Base-by-base conservation (phyloP, 2,329 filamentous ascomycete species). In the Diaporthe caulivora region DNA sequence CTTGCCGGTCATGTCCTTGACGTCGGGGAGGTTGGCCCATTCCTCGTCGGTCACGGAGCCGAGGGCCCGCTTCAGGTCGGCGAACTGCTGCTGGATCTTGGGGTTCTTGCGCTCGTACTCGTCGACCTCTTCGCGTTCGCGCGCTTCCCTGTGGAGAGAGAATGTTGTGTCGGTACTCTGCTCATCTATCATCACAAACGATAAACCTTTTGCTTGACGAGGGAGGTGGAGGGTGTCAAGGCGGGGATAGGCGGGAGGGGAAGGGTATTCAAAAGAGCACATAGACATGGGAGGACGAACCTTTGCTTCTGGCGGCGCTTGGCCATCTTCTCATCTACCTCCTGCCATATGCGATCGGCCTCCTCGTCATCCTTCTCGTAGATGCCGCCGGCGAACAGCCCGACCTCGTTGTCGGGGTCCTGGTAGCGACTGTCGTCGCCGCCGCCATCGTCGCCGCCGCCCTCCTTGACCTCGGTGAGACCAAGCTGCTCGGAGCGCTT, bases 351-450 rank as follows among this genome's bases (percentile, higher is more conserved):
- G 79, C 94, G 90, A 84, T 99, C 97, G 55, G 97, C 97, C 83
- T 99, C 97, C 80, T 99, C 97, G 80, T 99, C 97, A 72, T 99
- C 97, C 82, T 97, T 94, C 82, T 98, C 97, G 85, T 98, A 99
- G 78, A 97, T 94, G 47, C 97, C 97, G 72, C 95, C 96, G 3
- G 97, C 95, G 80, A 99, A 99, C 29, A 99, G 87, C 6, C 97
- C 97, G 62, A 97, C 94, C 83, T 99, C 97, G 80, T 98, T 98
- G 79, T 99, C 97, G 0, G 97, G 97, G 81, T 99, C 97, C 81
- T 98, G 95, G 80, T 95, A 98, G 60, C 96, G 90, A 47, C 94
- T 93, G 72, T 95, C 92, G 8, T 58, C 62, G 17, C 13, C 62
- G 1, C 47, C 62, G 15, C 62, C 72, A 70, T 93, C 92, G 44